A percentile compares a stretch with the other conserved stretches of the same genome.
These are phyloP conservation scores for Trifolium subterraneum DNA, from an alignment of 306 rosid genomes.

Conservation along the genomic window DNA sequence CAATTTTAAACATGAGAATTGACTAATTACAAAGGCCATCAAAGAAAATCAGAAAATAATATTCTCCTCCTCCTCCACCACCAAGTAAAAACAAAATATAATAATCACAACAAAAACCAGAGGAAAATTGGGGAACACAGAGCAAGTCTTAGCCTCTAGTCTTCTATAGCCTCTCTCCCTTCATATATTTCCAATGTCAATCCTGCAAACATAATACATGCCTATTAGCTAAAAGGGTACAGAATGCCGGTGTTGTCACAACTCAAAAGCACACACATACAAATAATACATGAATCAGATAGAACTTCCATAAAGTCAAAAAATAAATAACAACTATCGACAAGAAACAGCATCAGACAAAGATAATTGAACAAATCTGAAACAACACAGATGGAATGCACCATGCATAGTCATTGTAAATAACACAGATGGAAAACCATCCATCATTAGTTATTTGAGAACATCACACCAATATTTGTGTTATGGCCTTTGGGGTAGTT, in stretches of 20 bases:
- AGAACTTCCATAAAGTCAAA: not conserved
- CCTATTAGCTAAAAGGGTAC: constrained; percentile 28
- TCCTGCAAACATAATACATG: constrained; percentile 51
- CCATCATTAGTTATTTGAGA: not conserved
- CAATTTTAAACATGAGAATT: constrained; percentile 29
- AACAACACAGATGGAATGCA: constrained; percentile 1
- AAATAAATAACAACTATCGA: not conserved
- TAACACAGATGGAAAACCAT: constrained; percentile 6
- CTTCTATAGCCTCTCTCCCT: constrained; percentile 36
- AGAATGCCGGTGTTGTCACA: constrained; percentile 11
- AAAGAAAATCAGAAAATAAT: constrained; percentile 25
- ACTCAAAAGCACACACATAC: no score
- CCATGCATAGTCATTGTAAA: constrained; percentile 27
- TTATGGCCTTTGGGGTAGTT: constrained; percentile 3
- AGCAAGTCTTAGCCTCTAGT: constrained; percentile 20
- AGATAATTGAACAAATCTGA: not conserved
- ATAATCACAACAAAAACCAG: constrained; percentile 43
- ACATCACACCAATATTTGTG: constrained; percentile 17
- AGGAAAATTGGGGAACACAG: constrained; percentile 34
- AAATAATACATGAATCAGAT: not conserved
- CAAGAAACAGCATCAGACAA: not conserved
- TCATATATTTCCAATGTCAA: constrained; percentile 36
- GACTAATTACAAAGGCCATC: constrained; percentile 61
- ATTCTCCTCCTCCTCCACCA: constrained; percentile 38
- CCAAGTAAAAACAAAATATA: constrained; percentile 40